These are phyloP conservation scores for Linnemannia schmuckeri DNA, from an alignment of 192 early-diverging fungal species.

Conservation along the genomic window DNA sequence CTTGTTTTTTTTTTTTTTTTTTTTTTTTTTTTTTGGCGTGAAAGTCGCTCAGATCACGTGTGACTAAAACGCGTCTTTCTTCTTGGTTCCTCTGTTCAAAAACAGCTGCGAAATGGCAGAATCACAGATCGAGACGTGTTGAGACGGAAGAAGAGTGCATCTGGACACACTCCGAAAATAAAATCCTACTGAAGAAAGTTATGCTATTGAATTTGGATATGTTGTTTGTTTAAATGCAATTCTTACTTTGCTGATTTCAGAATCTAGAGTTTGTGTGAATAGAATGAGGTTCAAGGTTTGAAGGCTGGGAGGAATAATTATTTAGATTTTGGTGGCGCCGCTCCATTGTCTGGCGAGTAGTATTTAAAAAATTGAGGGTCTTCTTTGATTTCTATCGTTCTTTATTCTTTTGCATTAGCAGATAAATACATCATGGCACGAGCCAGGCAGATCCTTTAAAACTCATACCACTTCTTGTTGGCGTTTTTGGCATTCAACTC, in stretches of 20 bases:
- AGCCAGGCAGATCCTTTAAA: slow-evolving; percentile 28
- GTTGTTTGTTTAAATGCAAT: neutral
- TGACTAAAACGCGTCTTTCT: too few relatives aligned
- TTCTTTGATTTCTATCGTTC: neutral
- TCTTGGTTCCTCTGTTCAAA: neutral
- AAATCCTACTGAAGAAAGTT: neutral
- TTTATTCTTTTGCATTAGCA: neutral
- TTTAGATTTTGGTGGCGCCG: neutral
- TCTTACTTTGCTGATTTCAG: neutral
- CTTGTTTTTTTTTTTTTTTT: too few relatives aligned
- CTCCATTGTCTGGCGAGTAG: too few relatives aligned
- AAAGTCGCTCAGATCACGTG: too few relatives aligned
- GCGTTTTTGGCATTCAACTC: slow-evolving; percentile 75
- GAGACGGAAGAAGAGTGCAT: neutral
- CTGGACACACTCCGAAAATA: neutral
- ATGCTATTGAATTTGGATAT: neutral
- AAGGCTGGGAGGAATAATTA: neutral
- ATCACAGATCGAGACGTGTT: neutral
- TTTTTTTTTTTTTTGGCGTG: too few relatives aligned
- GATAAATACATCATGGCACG: neutral
- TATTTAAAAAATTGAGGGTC: too few relatives aligned
- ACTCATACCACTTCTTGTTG: slow-evolving; percentile 78
- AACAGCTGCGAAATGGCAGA: neutral
- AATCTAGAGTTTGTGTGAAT: too few relatives aligned
- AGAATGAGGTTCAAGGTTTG: too few relatives aligned